Conservation (phyloP, 768 basidiomycete species). For the Botryobasidium botryosum region DNA sequence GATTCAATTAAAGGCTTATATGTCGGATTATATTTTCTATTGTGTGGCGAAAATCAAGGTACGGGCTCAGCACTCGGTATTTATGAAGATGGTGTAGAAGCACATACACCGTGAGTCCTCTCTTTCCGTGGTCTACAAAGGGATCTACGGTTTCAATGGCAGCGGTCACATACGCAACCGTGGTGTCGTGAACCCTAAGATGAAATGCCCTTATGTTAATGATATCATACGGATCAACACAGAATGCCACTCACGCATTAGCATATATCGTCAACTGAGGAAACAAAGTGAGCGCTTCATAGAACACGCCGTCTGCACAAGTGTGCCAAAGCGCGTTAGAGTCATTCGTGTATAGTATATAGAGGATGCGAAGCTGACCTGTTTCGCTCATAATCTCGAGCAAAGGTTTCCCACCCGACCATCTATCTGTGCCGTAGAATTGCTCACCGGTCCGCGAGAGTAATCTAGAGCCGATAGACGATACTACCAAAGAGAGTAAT, state of each 20-base stretch:
- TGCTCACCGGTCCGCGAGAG: constrained; percentile 70
- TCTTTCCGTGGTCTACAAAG: constrained; percentile 37
- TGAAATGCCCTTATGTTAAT: not conserved
- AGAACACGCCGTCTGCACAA: constrained; percentile 51
- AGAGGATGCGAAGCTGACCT: constrained; percentile 22
- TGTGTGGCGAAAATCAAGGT: constrained; percentile 8
- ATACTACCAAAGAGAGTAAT: constrained; percentile 35
- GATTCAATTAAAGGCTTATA: constrained; percentile 41
- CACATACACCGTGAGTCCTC: constrained; percentile 46
- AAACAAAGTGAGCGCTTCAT: constrained; percentile 51
- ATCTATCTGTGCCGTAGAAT: constrained; percentile 57
- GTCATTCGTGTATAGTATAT: not conserved
- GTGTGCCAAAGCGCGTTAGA: not conserved
- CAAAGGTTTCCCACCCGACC: constrained; percentile 50
- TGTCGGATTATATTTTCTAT: constrained; percentile 38
- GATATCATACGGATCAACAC: not conserved
- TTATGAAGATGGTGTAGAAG: not conserved
- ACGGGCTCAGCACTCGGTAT: not conserved
- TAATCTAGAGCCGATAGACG: constrained; percentile 45
- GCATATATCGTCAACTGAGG: constrained; percentile 60
- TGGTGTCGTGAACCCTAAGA: constrained; percentile 30
- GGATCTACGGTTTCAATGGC: constrained; percentile 53
- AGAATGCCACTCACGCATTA: constrained; percentile 38
- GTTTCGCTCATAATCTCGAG: constrained; percentile 71
- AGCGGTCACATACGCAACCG: constrained; percentile 71